Evolutionary conservation across 257 asterid genomes (phyloP), one percentile per base, ranked within the genome.

Genomic region (Solanum paucissectum): DNA sequence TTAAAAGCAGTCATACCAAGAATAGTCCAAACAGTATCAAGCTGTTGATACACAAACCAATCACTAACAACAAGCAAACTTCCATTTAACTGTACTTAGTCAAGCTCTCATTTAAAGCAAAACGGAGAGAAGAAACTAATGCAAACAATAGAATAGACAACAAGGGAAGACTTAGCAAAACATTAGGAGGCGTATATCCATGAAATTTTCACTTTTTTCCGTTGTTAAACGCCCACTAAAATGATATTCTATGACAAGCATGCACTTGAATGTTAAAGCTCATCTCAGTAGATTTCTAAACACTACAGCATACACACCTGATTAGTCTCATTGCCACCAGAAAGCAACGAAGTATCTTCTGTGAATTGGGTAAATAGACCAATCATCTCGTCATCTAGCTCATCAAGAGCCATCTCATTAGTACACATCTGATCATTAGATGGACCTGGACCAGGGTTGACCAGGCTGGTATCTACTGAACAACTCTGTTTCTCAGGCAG

Each of bases 301-400:
- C 40, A 36, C 37, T 55, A 40, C 55, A 87, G 52, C 52, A 40
- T 27, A 86, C 36, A 1, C 74, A 95, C 99, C 98, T 91, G 89
- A 29, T 40, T 87, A 89, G 75, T 60, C 87, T 71, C 92, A 89
- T 89, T 69, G 42, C 82, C 90, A 34, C 71, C 55, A 71, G 86
- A 73, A 20, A 62, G 86, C 33, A 85, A 60, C 60, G 87, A 79
- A 84, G 81, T 79, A 11, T 91, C 95, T 27, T 89, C 94, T 0
- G 79, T 55, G 86, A 94, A 93, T 8, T 84, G 44, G 12, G 85
- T 92, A 71, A 96, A 87, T 11, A 93, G 44, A 86, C 79, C 81
- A 76, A 9, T 60, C 13, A 94, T 87, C 73, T 93, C 98, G 87
- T 91, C 92, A 87, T 89, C 86, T 62, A 89, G 89, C 21, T 79